Conservation (phyloP, 139 green algal genomes). For the Chlamydomonas schloesseri region DNA sequence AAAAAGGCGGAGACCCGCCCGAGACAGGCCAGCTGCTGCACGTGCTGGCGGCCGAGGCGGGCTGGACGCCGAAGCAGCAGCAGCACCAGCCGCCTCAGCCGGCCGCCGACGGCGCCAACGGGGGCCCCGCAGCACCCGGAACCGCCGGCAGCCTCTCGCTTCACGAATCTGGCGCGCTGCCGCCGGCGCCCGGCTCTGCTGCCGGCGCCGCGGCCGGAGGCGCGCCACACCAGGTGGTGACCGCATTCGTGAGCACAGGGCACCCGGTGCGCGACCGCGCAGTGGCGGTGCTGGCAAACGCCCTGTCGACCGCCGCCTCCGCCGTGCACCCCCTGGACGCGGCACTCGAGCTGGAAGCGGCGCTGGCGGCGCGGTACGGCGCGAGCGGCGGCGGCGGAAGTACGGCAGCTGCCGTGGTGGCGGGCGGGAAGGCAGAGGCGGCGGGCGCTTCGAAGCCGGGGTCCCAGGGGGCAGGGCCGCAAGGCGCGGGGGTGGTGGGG, state of each 20-base stretch:
- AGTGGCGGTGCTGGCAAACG: not conserved
- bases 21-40: no score
- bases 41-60: no score
- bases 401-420: not conserved
- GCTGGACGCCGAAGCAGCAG: no score
- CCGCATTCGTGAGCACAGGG: not conserved
- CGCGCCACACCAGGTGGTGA: not conserved
- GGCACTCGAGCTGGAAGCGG: slow-evolving; percentile 1
- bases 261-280: slow-evolving; percentile 16
- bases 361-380: slow-evolving; percentile 5
- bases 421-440: no score
- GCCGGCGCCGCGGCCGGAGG: no score
- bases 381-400: not conserved
- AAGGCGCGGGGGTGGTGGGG: not conserved
- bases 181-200: not conserved
- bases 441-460: not conserved
- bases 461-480: not conserved
- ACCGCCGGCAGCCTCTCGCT: no score
- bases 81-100: no score
- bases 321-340: slow-evolving; percentile 10
- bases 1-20: no score
- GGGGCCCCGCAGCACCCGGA: no score
- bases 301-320: not conserved
- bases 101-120: no score
- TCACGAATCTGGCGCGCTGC: no score